These are phyloP conservation scores for Penicillium sp. DNA, from an alignment of 2,329 filamentous ascomycete genomes.

Conservation along the genomic window DNA sequence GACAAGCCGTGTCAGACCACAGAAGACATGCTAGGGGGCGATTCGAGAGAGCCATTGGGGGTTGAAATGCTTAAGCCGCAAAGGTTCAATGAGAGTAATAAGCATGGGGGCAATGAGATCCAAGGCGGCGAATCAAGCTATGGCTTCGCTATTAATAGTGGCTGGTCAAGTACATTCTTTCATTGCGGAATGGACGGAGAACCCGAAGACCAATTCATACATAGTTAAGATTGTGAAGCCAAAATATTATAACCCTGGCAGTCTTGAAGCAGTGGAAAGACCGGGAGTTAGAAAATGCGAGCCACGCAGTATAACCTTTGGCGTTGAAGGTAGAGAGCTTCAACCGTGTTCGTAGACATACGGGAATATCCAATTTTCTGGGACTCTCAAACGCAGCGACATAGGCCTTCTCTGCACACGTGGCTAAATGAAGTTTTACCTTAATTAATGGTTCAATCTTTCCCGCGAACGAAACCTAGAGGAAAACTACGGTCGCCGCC, in stretches of 20 bases:
- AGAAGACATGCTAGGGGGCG: background rate
- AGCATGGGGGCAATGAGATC: background rate
- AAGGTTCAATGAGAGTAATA: background rate
- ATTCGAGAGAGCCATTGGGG: background rate
- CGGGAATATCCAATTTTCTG: too few species aligned
- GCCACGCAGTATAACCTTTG: too few species aligned
- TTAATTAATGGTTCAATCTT: too few species aligned
- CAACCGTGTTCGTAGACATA: too few species aligned
- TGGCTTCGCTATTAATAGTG: constrained; percentile 14
- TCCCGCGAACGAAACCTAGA: too few species aligned
- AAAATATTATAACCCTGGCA: background rate
- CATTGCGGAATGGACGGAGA: background rate
- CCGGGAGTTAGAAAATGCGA: too few species aligned
- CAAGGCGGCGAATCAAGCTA: background rate
- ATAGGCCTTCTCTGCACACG: too few species aligned
- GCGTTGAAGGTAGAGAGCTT: too few species aligned
- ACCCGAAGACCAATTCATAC: background rate
- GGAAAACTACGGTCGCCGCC: too few species aligned
- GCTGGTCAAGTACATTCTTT: constrained; percentile 16
- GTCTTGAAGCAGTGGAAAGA: background rate
- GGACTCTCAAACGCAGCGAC: too few species aligned
- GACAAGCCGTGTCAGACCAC: too few species aligned
- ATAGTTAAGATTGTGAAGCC: background rate
- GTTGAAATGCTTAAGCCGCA: background rate
- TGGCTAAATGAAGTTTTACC: too few species aligned